Evolutionary conservation across 2,329 filamentous ascomycete genomes (phyloP), one percentile per base, ranked within the genome.

Genomic region (Fusarium foetens): DNA sequence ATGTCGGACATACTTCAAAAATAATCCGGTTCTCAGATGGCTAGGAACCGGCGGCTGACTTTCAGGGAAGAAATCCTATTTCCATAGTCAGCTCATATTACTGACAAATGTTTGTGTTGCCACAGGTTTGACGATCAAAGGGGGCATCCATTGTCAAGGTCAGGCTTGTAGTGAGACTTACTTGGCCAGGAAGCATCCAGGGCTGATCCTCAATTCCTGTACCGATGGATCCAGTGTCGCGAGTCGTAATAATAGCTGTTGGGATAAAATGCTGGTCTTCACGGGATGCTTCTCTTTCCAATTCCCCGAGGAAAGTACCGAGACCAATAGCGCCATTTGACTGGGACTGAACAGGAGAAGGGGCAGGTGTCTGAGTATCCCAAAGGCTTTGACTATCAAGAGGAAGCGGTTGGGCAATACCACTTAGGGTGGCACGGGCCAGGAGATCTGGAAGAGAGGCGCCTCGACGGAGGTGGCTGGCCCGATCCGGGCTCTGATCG

Each of bases 171-270:
- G 33, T 52, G 19, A 36, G 4, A 66, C 70, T 68, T 49, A 73
- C 70, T 25, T n/a, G 39, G 8, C 62, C 54, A 6, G 58, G 61
- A 11, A 73, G 19, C 10, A 31, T 29, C 52, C 54, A 73, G 27
- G 27, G 48, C 6, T 25, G 62, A 19, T 23, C 13, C 3, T 6
- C 8, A 8, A 12, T 10, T 1, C 25, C 38, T 16, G 42, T 43
- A 8, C 25, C 8, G 4, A 16, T 31, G 12, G 31, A 41, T 6
- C 5, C n/a, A 35, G 46, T 33, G 3, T 29, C 13, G 10, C 36
- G 42, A 17, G 39, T 39, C 35, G 39, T 45, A 49, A 51, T 42
- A 17, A 19, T 21, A 39, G 45, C 23, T 6, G 45, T 13, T 3
- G 35, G 63, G 21, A 58, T 35, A 10, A 48, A 51, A 10, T 53